These are phyloP conservation scores for Tulasnella sp. DNA, from an alignment of 768 basidiomycete genomes.

Conservation along the genomic window DNA sequence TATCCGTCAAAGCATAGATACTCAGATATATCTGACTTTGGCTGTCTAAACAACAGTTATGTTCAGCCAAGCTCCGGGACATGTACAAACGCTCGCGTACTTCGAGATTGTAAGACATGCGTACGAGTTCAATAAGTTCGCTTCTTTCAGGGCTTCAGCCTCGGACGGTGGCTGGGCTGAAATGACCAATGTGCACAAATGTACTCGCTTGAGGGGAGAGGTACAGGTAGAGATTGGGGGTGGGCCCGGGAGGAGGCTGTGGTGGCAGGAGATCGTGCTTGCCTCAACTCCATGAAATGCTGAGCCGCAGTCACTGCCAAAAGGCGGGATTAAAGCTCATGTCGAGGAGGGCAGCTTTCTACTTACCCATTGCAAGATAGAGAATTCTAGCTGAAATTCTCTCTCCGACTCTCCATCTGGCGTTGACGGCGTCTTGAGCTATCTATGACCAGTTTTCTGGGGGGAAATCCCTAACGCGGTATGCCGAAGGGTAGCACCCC, in stretches of 20 bases:
- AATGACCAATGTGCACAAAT: neutral
- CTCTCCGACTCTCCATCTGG: too few species aligned
- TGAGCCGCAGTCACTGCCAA: neutral
- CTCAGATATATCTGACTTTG: too few species aligned
- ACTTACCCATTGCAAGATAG: neutral
- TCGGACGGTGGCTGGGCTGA: neutral
- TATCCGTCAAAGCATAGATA: too few species aligned
- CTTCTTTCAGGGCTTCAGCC: neutral
- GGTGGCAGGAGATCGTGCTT: too few species aligned
- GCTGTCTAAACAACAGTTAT: too few species aligned
- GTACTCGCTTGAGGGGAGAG: neutral
- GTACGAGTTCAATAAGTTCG: neutral
- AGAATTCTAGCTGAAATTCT: too few species aligned
- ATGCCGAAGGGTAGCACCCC: too few species aligned
- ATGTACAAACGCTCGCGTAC: neutral
- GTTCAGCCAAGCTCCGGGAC: too few species aligned
- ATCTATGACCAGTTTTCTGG: too few species aligned
- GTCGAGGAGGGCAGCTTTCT: neutral
- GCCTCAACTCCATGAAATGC: neutral
- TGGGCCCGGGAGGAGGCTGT: neutral
- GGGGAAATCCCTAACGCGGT: too few species aligned
- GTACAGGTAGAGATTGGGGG: neutral
- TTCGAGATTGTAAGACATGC: neutral
- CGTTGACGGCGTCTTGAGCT: too few species aligned
- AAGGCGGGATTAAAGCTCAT: neutral